These are phyloP conservation scores for Mycena pura DNA, from an alignment of 768 basidiomycete species.

Conservation along the genomic window DNA sequence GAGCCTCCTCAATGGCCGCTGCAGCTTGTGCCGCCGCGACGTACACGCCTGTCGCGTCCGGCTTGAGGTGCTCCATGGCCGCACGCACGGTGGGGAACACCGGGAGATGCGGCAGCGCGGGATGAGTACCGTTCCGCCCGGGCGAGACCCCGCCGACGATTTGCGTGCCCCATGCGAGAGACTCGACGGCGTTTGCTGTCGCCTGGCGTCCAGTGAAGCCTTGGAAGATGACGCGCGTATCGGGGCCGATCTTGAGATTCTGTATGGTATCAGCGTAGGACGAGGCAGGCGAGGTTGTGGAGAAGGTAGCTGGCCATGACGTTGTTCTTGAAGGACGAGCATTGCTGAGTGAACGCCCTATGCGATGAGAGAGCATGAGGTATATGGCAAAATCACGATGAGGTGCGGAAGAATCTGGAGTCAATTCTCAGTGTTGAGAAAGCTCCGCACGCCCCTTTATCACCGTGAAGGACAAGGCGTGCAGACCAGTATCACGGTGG, in stretches of 20 bases:
- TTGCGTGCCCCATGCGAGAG: constrained; percentile 19
- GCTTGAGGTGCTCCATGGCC: constrained; percentile 18
- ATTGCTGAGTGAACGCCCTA: no score
- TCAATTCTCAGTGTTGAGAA: no score
- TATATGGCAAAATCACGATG: no score
- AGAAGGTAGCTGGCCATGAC: constrained; percentile 1
- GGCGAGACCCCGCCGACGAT: constrained; percentile 24
- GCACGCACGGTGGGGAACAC: constrained; percentile 16
- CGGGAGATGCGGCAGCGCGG: constrained; percentile 9
- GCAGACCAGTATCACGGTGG: no score
- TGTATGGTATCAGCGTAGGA: constrained; percentile 1
- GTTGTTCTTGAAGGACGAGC: no score
- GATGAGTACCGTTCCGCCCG: constrained; percentile 13
- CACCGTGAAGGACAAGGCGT: no score
- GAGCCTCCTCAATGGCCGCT: constrained; percentile 23
- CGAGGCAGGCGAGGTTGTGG: not conserved
- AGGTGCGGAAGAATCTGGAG: no score
- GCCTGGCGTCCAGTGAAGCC: constrained; percentile 24
- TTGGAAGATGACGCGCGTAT: constrained; percentile 26
- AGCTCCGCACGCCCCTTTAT: no score
- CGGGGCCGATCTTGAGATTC: constrained; percentile 12
- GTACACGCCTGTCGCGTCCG: constrained; percentile 25
- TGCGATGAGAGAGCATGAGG: no score
- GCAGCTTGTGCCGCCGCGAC: constrained; percentile 23
- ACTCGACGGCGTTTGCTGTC: constrained; percentile 20